Base-by-base conservation (phyloP, 768 basidiomycete genomes). In the Tricholoma saponaceum region DNA sequence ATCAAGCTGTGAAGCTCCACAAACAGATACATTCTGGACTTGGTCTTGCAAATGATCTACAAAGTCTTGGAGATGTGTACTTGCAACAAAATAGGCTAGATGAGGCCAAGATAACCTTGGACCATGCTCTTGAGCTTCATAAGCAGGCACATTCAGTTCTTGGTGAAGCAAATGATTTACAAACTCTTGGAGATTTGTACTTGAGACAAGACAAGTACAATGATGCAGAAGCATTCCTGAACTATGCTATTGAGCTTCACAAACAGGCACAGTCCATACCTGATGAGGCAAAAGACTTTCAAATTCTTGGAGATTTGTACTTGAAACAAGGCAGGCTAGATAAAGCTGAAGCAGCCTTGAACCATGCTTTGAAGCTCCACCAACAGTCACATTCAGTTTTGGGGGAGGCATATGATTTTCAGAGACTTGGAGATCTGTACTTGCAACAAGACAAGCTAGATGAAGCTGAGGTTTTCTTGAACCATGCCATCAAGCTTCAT, bases 381-480 rank as follows among this genome's bases (percentile, higher is more conserved):
- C 28, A 14, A 51, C 25, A n/a, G 26, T 25, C 25, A 10, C 47
- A 57, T 10, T 41, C 58, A 54, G 57, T 59, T n/a, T 20, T 53
- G 1, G 64, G 62, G 0, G 49, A 63, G 47, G 66, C 56, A 26
- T 52, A 63, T 41, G 62, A 60, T 7, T 14, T 59, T 33, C 49
- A 44, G 12, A 44, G 58, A 12, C 56, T 65, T 5, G 66, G 64
- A 28, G 46, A 50, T 2, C 14, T 63, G 5, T 63, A 60, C 26
- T 58, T 47, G 25, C 46, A 20, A n/a, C 46, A 10, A 5, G 4
- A 5, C 25, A 25, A 25, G 23, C 46, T 47, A 7, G 52, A 58
- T 13, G 58, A 67, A 22, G 66, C 66, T 3, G 62, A 67, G 28
- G 44, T 22, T 23, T 64, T 55, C 14, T 63, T 67, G 14, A 23